Percentiles rank a stretch among this genome's conserved stretches.
Evolutionary conservation across 768 basidiomycete species (phyloP).

Genomic region (Clitopilus passeckerianus): DNA sequence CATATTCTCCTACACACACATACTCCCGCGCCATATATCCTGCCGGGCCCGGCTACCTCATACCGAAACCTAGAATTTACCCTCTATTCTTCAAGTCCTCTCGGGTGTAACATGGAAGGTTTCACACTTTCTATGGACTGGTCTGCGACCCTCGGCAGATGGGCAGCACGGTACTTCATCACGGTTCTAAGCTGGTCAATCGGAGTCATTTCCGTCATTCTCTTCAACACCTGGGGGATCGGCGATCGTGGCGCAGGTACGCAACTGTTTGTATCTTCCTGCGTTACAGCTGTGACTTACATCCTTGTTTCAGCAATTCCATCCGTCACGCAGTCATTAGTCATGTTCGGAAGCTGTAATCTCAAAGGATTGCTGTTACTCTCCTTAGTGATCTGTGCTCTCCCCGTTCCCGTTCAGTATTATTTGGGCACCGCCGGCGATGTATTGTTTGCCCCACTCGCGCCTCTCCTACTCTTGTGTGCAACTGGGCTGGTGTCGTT

Average conservation of each 20-base stretch:
- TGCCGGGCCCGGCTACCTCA: conserved; percentile 16
- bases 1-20: conserved; percentile 65
- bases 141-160: conserved; percentile 64
- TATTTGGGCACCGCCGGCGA: conserved; percentile 61
- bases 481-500: conserved; percentile 61
- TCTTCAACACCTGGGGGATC: conserved; percentile 49
- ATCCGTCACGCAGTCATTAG: conserved; percentile 44
- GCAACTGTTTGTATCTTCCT: not conserved
- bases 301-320: conserved; percentile 34
- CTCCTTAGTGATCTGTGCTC: conserved; percentile 40
- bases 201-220: conserved; percentile 56
- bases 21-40: conserved; percentile 63
- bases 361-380: conserved; percentile 37
- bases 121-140: conserved; percentile 64
- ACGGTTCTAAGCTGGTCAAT: conserved; percentile 70
- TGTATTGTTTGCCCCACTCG: conserved; percentile 41
- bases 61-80: conserved; percentile 44
- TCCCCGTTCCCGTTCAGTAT: conserved; percentile 52
- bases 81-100: conserved; percentile 51
- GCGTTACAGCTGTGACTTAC: not conserved
- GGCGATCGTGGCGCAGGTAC: conserved; percentile 22
- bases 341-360: conserved; percentile 30
- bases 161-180: conserved; percentile 70
- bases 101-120: conserved; percentile 36
- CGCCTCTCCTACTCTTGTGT: conserved; percentile 51